Base-by-base conservation (phyloP, 1,284 basidiomycete species). In the Ceratobasidium sp. region DNA sequence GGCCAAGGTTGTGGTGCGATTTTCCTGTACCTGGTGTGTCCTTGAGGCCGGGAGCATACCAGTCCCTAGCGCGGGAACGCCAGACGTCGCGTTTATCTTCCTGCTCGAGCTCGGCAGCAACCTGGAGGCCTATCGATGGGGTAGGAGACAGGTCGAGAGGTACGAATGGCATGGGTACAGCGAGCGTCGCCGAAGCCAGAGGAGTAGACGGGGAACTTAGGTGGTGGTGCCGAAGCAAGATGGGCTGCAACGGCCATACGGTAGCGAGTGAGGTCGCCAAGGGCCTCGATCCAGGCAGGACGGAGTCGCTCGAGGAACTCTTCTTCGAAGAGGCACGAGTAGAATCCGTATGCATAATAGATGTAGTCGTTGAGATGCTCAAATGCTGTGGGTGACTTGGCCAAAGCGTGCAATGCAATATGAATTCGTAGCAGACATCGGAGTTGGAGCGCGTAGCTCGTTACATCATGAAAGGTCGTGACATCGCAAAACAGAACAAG, bases 251-350 rank as follows among this genome's bases (percentile, higher is more conserved):
- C 94, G 2, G 93, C 92, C 95, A 99, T 97, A 66, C 95, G 90
- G 83, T 98, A 99, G 37, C 97, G 88, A 0, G 97, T 96, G 44
- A 99, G 88, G 84, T 99, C 97, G 32, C 97, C 97, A 15, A 99
- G 90, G 5, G 96, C 95, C 83, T 99, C 97, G 70, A 99, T 90
- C 96, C 97, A 99, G 0, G 91, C 91, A 0, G 90, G 87, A 76
- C 92, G 90, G 86, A 97, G 97, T 9, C 85, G 84, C 13, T 84
- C 84, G 70, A 98, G 89, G 1, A 86, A 88, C 22, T 90, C 90
- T 81, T 97, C 93, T 82, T 99, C 97, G 73, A 96, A 87, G 7
- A 99, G 88, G 59, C 92, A 91, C 0, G 95, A 93, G 85, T 99
- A 99, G 81, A 97, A 97, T 0, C 91, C 91, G 84, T 99, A 99